Evolutionary conservation across 1,284 basidiomycete species (phyloP), one percentile per base, ranked within the genome.

Genomic region (Cerrena zonata): DNA sequence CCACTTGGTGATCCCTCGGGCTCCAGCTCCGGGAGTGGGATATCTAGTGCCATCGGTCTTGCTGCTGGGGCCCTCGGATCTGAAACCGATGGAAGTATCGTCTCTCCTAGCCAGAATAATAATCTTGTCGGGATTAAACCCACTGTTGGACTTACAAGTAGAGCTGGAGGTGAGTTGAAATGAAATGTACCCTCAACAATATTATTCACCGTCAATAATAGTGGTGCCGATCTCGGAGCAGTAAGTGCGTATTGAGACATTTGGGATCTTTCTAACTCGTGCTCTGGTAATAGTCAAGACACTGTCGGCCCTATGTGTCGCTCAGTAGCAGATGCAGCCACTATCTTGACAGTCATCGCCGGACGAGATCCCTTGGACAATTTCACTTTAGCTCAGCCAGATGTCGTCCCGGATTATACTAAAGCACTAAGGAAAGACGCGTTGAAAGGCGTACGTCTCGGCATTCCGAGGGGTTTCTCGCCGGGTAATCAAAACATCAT

Each of bases 11-110:
- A 84, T 56, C 82, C 85, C 0, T 80, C 77, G 51, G 83, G 84
- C 2, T 84, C 81, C 1, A 83, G 80, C 2, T 78, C 82, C 3
- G 85, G 85, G 1, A 80, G 79, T 30, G 85, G 75, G 0, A 73
- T 86, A 19, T 75, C 77, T 21, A 70, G 75, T 1, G 77, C 83
- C 0, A 83, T 86, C 21, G 84, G 84, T 3, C 72, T 88, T 4
- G 70, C 75, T 4, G 72, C 82, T 2, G 78, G 74, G 0, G 68
- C 82, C 0, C 70, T 88, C 0, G 85, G 85, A 0, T 73, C 76
- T 1, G 85, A 88, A 62, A 86, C 84, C 1, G 78, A 83, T 56
- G 81, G 83, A 10, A 82, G 79, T 49, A 84, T 85, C 50, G 73
- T 74, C 10, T 78, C 74, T 39, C 70, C 66, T 13, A 63, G 72